phyloP scores from a whole-genome alignment of 805 yeast genomes.

The Tetrapisispora phaffii region DNA sequence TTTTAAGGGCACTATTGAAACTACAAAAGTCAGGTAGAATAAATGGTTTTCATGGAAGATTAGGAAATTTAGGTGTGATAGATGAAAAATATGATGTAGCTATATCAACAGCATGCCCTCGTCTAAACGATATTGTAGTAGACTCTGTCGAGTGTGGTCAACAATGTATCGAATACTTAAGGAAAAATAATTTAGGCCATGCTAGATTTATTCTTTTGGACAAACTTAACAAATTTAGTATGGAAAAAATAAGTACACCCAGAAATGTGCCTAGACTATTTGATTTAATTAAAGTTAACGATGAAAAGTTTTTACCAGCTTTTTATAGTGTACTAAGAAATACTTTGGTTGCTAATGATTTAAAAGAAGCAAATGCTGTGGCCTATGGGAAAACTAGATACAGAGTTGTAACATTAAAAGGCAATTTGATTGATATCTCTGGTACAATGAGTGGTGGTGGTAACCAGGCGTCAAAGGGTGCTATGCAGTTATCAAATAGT shows the following conservation, averaged over 20 bases:
- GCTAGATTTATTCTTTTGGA: constrained; percentile 78
- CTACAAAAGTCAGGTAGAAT: constrained; percentile 74
- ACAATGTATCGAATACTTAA: constrained; percentile 68
- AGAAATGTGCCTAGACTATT: constrained; percentile 68
- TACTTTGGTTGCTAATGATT: constrained; percentile 74
- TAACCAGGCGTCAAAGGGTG: constrained; percentile 54
- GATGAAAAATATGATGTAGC: constrained; percentile 88
- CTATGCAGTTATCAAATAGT: constrained; percentile 47
- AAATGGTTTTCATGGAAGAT: constrained; percentile 75
- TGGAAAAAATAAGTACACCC: constrained; percentile 58
- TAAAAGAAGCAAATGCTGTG: constrained; percentile 73
- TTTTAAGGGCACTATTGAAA: constrained; percentile 56
- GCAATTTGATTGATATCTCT: constrained; percentile 80
- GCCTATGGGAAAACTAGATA: constrained; percentile 77
- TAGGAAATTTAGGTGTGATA: constrained; percentile 88
- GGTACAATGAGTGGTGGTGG: constrained; percentile 99
- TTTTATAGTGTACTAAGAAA: constrained; percentile 80
- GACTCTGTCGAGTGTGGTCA: constrained; percentile 66
- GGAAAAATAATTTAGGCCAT: constrained; percentile 77
- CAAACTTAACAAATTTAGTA: constrained; percentile 56
- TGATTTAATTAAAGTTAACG: constrained; percentile 65
- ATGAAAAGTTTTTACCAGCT: constrained; percentile 68
- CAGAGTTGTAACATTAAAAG: constrained; percentile 88
- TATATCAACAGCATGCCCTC: constrained; percentile 87
- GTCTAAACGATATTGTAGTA: constrained; percentile 87